Conservation (phyloP, 148 eudicot species). For the Pouteria glomerata region DNA sequence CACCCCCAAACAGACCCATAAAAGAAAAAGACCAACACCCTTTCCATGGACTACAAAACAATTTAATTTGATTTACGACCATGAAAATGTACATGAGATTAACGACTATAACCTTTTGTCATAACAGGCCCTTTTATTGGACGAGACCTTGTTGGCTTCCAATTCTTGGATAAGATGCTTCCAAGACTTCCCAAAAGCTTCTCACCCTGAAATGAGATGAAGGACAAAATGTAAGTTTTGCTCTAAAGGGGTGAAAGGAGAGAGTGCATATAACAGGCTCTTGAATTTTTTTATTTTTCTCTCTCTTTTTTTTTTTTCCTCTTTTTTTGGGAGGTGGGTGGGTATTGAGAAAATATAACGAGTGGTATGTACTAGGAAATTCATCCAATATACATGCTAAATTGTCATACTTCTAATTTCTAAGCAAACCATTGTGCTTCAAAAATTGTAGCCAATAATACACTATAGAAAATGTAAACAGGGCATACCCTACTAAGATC, state of each 20-base stretch:
- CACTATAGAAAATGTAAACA: neutral
- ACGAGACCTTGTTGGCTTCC: constrained; percentile 82
- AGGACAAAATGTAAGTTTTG: neutral
- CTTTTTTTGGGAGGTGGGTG: neutral
- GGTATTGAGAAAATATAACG: neutral
- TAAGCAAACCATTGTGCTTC: neutral
- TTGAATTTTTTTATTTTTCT: neutral
- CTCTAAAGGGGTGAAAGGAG: too few relatives aligned
- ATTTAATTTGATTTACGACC: neutral
- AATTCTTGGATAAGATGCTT: constrained; percentile 80
- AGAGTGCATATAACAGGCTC: too few relatives aligned
- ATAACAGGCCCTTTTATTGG: constrained; percentile 63
- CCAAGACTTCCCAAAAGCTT: constrained; percentile 96
- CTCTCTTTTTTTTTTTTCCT: neutral
- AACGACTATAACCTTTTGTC: constrained; percentile 47
- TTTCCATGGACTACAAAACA: neutral
- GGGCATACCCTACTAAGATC: constrained; percentile 84
- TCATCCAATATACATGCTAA: neutral
- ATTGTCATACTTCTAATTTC: too few relatives aligned
- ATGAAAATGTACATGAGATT: neutral
- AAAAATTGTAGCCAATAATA: neutral
- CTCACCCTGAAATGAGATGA: constrained; percentile 59
- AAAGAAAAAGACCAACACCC: neutral
- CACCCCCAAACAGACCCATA: neutral
- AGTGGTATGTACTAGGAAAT: neutral